Conservation (phyloP, 768 basidiomycete genomes). For the Ephemerocybe angulata region DNA sequence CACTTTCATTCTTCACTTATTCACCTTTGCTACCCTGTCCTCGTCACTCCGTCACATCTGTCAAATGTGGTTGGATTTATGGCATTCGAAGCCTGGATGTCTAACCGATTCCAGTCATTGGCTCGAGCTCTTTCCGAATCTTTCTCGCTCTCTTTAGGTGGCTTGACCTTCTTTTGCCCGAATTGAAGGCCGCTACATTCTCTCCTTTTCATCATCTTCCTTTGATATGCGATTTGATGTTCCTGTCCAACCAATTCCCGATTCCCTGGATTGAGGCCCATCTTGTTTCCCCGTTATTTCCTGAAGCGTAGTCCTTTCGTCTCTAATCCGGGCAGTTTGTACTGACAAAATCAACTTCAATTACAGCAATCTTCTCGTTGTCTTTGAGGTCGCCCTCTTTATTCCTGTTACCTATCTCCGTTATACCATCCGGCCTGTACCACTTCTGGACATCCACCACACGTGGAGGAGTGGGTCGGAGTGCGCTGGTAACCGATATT, state of each 20-base stretch:
- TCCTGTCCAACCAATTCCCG: background rate
- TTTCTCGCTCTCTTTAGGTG: background rate
- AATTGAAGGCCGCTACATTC: background rate
- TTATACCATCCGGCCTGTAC: slow-evolving; percentile 66
- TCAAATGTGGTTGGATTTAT: background rate
- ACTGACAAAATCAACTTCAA: slow-evolving; percentile 6
- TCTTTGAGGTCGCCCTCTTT: slow-evolving; percentile 59
- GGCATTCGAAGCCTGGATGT: background rate
- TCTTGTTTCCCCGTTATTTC: background rate
- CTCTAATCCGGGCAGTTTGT: background rate
- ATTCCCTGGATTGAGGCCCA: background rate
- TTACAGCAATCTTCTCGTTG: slow-evolving; percentile 32
- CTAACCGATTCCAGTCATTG: background rate
- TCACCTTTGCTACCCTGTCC: background rate
- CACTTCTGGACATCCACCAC: slow-evolving; percentile 26
- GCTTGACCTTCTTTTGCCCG: background rate
- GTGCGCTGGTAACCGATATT: slow-evolving; percentile 73
- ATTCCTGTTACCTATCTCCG: slow-evolving; percentile 52
- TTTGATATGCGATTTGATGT: slow-evolving; percentile 2
- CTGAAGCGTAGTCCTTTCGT: background rate
- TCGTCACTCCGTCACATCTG: background rate
- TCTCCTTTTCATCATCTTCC: background rate
- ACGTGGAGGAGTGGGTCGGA: slow-evolving; percentile 33
- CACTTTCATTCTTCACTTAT: slow-evolving; percentile 1
- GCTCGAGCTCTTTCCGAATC: background rate